Conservation (phyloP, 2,329 filamentous ascomycete species). For the Pseudofabraea citricarpa region DNA sequence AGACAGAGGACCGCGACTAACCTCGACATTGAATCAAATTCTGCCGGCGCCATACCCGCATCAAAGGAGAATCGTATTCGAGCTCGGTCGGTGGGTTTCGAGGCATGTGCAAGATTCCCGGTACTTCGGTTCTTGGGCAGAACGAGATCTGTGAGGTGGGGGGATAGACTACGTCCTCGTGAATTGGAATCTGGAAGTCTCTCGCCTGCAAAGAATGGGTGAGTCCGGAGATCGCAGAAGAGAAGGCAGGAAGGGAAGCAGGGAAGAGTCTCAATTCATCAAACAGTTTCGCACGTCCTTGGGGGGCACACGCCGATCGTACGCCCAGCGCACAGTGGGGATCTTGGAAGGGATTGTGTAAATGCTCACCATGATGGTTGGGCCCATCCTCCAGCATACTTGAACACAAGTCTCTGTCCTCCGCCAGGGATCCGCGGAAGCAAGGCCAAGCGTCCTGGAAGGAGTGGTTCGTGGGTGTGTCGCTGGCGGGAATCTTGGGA, state of each 20-base stretch:
- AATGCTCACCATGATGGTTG: slow-evolving; percentile 23
- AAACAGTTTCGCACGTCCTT: slow-evolving; percentile 1
- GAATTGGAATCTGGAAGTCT: slow-evolving; percentile 14
- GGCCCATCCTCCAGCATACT: slow-evolving; percentile 29
- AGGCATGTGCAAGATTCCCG: slow-evolving; percentile 44
- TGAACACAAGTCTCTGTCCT: slow-evolving; percentile 6
- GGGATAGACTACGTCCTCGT: slow-evolving; percentile 13
- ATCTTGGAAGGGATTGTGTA: background rate
- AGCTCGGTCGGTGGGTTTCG: slow-evolving; percentile 46
- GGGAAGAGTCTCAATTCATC: no score
- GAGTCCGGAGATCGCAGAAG: slow-evolving; percentile 9
- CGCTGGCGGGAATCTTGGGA: no score
- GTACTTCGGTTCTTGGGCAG: slow-evolving; percentile 63
- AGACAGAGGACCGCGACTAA: slow-evolving; percentile 36
- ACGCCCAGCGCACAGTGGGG: background rate
- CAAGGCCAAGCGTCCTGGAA: background rate
- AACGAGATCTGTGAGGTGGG: slow-evolving; percentile 16
- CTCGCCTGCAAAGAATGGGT: slow-evolving; percentile 15
- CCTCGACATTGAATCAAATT: slow-evolving; percentile 72
- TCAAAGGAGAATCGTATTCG: slow-evolving; percentile 75
- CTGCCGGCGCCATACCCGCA: slow-evolving; percentile 50
- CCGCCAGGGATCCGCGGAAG: slow-evolving; percentile 2
- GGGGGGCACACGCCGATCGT: background rate
- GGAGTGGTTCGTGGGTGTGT: no score
- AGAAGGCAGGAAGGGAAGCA: slow-evolving; percentile 1